A percentile compares a stretch with the other conserved stretches of the same genome.
phyloP scores from a whole-genome alignment of 2,329 filamentous ascomycete genomes.

The Hymenoscyphus linearis region DNA sequence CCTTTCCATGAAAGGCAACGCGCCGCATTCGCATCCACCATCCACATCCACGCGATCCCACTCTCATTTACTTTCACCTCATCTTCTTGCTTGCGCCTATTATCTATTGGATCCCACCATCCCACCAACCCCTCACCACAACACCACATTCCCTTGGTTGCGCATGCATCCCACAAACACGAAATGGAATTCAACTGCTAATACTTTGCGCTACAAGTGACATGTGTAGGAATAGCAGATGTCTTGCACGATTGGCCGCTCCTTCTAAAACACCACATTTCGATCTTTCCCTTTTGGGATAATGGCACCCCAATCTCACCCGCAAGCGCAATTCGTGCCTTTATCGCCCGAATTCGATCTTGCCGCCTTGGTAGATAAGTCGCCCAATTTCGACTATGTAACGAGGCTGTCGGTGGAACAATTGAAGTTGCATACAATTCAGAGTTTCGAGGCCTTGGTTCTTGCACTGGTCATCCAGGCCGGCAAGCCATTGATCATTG shows the following conservation, averaged over 20 bases:
- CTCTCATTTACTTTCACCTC: not conserved
- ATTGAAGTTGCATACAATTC: conserved; percentile 69
- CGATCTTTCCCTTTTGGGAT: conserved; percentile 25
- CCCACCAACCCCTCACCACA: not conserved
- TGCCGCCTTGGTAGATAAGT: conserved; percentile 65
- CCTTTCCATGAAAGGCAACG: not conserved
- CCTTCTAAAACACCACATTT: not conserved
- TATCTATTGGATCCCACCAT: too few relatives aligned
- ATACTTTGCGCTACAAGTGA: not conserved
- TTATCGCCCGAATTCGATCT: conserved; percentile 83
- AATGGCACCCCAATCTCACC: conserved; percentile 72
- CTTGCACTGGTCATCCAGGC: conserved; percentile 77
- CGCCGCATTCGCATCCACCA: not conserved
- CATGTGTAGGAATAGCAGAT: not conserved
- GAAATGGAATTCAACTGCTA: not conserved
- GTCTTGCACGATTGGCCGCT: not conserved
- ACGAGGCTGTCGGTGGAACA: conserved; percentile 73
- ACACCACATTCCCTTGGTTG: not conserved
- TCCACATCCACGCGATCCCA: not conserved
- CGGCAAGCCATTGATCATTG: conserved; percentile 85
- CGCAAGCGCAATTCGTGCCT: conserved; percentile 85
- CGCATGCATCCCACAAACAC: not conserved
- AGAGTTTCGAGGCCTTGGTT: conserved; percentile 81
- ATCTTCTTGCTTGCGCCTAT: not conserved
- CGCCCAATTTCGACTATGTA: conserved; percentile 82